Evolutionary conservation across 768 basidiomycete species (phyloP).

Genomic region (Xerocomellus chrysenteron): DNA sequence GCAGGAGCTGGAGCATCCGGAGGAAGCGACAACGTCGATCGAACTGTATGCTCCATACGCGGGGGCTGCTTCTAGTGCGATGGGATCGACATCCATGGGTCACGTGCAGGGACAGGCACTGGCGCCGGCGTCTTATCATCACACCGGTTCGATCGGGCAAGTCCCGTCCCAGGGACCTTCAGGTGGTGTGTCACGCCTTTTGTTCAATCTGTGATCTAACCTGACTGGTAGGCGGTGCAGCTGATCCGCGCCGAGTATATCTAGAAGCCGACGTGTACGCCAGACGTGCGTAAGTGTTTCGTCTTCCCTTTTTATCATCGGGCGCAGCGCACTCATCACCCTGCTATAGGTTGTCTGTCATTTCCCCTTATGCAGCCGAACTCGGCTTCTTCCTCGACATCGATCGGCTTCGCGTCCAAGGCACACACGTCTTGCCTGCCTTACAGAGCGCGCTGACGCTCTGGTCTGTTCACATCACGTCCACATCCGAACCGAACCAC

Average conservation of each 20-base stretch:
- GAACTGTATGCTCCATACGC: slow-evolving; percentile 52
- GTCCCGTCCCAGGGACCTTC: neutral
- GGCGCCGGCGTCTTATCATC: neutral
- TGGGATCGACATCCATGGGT: neutral
- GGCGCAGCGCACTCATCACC: neutral
- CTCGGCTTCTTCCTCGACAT: slow-evolving; percentile 68
- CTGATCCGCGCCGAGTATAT: neutral
- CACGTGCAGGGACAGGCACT: neutral
- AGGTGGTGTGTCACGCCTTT: neutral
- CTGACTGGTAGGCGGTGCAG: neutral
- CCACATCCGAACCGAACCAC: slow-evolving; percentile 33
- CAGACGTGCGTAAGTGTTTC: slow-evolving; percentile 11
- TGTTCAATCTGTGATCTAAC: neutral
- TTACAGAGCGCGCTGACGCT: slow-evolving; percentile 51
- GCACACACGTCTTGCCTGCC: slow-evolving; percentile 45
- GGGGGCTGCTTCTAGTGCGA: neutral
- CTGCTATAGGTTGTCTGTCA: slow-evolving; percentile 27
- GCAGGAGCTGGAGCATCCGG: slow-evolving; percentile 55
- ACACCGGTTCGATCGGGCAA: neutral
- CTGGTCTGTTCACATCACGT: slow-evolving; percentile 52
- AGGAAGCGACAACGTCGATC: slow-evolving; percentile 45
- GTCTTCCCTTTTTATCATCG: neutral
- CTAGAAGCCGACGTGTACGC: neutral
- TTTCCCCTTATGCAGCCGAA: slow-evolving; percentile 55
- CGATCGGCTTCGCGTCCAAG: slow-evolving; percentile 43